Evolutionary conservation across 257 asterid genomes (phyloP), one percentile per base, ranked within the genome.

Genomic region (Leptodermis oblonga): DNA sequence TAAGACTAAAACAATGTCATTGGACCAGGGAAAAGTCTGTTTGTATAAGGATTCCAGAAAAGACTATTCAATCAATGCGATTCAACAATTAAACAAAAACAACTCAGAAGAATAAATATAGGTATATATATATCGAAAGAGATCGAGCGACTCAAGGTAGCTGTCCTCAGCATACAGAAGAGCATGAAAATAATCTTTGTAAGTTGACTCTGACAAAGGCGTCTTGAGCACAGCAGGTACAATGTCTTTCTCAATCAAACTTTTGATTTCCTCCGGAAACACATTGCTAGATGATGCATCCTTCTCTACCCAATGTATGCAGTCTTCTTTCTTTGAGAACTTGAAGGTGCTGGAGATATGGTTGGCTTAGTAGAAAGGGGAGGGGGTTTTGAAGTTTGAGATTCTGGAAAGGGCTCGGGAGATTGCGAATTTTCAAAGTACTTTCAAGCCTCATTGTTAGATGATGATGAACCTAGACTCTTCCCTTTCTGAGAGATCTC

Each of bases 101-200:
- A 48, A n/a, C n/a, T n/a, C n/a, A n/a, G n/a, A n/a, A n/a, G n/a
- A 2, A 34, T 43, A 43, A 3, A 43, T 43, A 43, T 43, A n/a
- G 18, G 20, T 14, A 48, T 14, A 17, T 14, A 17, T 48, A 14
- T 13, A 14, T 34, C 3, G 4, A 48, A 23, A 48, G 15, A 48
- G 22, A 48, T 18, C n/a, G n/a, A 48, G 25, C 22, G 17, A 48
- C 80, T 76, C 70, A 7, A 70, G 65, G 73, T 70, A 54, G 46
- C 62, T 62, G 53, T 76, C 80, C 62, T 76, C 80, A 9, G 80
- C 80, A 58, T 70, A 76, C 30, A 76, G 68, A 43, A 76, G 71
- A 34, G 80, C 73, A 48, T 59, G 73, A 52, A 70, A 76, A 70
- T 69, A 71, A 65, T 76, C 80, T 65, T 70, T 76, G 64, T 76